A percentile compares a stretch with the other conserved stretches of the same genome.
Evolutionary conservation across 257 asterid genomes (phyloP).

Genomic region (Nicotiana paniculata): DNA sequence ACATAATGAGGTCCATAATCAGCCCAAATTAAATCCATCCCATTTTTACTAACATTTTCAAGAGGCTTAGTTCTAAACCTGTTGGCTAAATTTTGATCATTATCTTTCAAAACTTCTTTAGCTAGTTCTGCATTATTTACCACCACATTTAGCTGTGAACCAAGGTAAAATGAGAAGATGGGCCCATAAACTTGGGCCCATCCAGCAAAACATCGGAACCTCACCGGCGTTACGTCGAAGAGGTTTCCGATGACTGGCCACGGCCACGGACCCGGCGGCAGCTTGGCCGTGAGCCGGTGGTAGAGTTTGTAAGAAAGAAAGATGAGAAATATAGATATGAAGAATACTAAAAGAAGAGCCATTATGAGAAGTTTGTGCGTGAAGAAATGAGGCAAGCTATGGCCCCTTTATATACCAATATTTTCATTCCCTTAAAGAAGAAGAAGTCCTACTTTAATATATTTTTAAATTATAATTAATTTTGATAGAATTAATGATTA

Average conservation of each 20-base stretch:
- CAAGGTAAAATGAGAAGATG: constrained; percentile 25
- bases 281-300: constrained; percentile 32
- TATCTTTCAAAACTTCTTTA: constrained; percentile 30
- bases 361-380: constrained; percentile 7
- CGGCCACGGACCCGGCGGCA: constrained; percentile 31
- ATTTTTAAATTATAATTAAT: neutral
- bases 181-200: constrained; percentile 31
- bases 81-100: constrained; percentile 31
- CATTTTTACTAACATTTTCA: constrained; percentile 56
- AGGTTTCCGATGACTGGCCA: constrained; percentile 31
- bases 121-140: constrained; percentile 24
- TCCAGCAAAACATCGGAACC: constrained; percentile 24
- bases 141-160: constrained; percentile 28
- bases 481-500: too few species aligned
- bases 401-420: neutral
- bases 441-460: neutral
- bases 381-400: neutral
- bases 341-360: constrained; percentile 21
- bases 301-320: constrained; percentile 36
- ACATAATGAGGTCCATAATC: constrained; percentile 91
- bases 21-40: constrained; percentile 81
- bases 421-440: neutral
- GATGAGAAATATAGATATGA: constrained; percentile 20
- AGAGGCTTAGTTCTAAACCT: constrained; percentile 22
- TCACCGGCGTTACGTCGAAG: constrained; percentile 15